Conservation (phyloP, 768 basidiomycete genomes). For the Lactifluus hygrophoroides region DNA sequence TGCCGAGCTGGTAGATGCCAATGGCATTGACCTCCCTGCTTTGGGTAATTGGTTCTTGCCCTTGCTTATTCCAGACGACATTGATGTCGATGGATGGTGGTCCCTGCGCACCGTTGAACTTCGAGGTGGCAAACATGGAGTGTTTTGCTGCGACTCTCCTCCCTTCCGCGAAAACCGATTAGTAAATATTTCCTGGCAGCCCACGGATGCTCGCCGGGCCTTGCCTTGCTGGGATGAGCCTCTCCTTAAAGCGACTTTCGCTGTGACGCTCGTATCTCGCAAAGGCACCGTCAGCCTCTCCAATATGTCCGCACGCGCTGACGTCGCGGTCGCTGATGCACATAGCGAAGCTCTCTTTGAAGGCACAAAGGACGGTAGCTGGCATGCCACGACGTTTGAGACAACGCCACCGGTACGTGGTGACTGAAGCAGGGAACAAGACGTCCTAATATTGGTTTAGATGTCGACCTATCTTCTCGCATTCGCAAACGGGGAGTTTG, state of each 20-base stretch:
- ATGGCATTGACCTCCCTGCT: not conserved
- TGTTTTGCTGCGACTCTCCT: not conserved
- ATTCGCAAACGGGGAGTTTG: slow-evolving; percentile 75
- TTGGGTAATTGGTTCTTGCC: not conserved
- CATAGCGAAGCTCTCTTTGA: slow-evolving; percentile 15
- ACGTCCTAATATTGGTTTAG: slow-evolving; percentile 19
- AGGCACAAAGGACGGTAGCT: slow-evolving; percentile 34
- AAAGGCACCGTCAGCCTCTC: slow-evolving; percentile 66
- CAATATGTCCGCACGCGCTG: slow-evolving; percentile 76
- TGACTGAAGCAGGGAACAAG: not conserved
- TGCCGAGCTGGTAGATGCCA: not conserved
- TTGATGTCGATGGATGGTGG: not conserved
- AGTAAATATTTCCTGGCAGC: slow-evolving; percentile 35
- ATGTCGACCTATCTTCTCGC: slow-evolving; percentile 91
- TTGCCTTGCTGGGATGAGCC: slow-evolving; percentile 96
- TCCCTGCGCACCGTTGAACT: not conserved
- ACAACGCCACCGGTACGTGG: slow-evolving; percentile 57
- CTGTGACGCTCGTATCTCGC: slow-evolving; percentile 72
- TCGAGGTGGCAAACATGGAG: not conserved
- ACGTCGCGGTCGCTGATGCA: slow-evolving; percentile 32
- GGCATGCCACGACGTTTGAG: slow-evolving; percentile 80
- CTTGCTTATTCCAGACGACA: not conserved
- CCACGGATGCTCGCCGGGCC: slow-evolving; percentile 74
- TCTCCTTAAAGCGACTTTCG: slow-evolving; percentile 74
- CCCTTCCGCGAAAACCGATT: not conserved